Evolutionary conservation across 345 rosid species (phyloP).

Genomic region (Theobroma cacao): DNA sequence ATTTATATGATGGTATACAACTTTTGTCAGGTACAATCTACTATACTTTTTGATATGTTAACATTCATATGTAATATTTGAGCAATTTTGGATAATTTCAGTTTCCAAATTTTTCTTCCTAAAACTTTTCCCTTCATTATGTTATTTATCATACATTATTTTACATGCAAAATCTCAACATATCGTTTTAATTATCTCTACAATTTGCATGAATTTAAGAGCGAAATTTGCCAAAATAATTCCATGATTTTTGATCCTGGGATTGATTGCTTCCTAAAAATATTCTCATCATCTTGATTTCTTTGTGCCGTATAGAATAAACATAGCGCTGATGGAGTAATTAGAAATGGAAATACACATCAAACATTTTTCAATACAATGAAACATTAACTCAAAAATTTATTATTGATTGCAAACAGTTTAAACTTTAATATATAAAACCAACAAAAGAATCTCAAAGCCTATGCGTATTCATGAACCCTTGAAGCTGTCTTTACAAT

Average conservation of each 20-base stretch:
- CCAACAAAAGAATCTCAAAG: not conserved
- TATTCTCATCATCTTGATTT: not conserved
- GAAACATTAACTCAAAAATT: not conserved
- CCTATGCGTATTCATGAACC: not conserved
- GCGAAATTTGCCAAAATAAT: not conserved
- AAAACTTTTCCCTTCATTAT: not conserved
- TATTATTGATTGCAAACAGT: not conserved
- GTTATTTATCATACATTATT: not conserved
- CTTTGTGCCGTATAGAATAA: not conserved
- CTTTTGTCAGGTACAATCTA: no score
- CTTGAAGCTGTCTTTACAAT: slow-evolving; percentile 4
- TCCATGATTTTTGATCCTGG: not conserved
- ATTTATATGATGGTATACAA: no score
- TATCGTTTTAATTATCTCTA: not conserved
- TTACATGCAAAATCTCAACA: not conserved
- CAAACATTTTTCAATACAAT: not conserved
- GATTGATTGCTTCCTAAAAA: not conserved
- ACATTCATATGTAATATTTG: not conserved
- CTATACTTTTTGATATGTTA: no score
- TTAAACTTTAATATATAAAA: not conserved
- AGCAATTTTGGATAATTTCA: not conserved
- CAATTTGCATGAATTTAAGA: not conserved
- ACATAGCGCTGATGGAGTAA: not conserved
- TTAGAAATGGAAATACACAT: not conserved
- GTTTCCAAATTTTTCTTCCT: not conserved